Conservation (phyloP, 257 asterid species). For the Przewalskia tangutica region DNA sequence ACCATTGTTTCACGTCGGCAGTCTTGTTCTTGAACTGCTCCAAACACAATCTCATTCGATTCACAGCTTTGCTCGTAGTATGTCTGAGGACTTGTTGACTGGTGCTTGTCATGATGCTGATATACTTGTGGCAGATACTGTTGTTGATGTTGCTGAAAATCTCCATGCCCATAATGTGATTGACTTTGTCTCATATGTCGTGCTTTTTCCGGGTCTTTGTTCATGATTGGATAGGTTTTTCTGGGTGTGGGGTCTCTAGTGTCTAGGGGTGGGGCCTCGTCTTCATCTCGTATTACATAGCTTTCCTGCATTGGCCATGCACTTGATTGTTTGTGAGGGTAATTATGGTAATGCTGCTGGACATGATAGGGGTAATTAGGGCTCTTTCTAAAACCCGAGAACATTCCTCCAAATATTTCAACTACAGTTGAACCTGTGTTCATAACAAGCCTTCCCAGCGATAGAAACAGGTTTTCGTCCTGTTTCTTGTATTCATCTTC, state of each 20-base stretch:
- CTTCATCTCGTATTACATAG: conserved; percentile 8
- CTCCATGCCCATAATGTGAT: neutral
- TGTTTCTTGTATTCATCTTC: conserved; percentile 57
- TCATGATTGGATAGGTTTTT: neutral
- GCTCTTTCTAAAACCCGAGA: conserved; percentile 43
- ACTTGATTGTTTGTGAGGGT: conserved; percentile 4
- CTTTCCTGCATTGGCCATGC: conserved; percentile 11
- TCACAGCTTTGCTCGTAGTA: conserved; percentile 48
- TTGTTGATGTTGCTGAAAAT: conserved; percentile 13
- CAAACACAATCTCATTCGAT: conserved; percentile 79
- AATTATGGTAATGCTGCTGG: conserved; percentile 15
- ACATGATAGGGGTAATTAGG: conserved; percentile 23
- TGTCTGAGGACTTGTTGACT: conserved; percentile 52
- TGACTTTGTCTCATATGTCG: neutral
- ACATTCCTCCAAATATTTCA: conserved; percentile 57
- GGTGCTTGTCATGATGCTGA: conserved; percentile 60
- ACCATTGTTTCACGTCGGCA: conserved; percentile 74
- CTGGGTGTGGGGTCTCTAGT: conserved; percentile 7
- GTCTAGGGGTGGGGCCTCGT: neutral
- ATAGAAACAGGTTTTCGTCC: conserved; percentile 55
- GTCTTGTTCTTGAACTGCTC: conserved; percentile 88
- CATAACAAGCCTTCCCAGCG: conserved; percentile 48
- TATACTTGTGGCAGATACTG: conserved; percentile 12
- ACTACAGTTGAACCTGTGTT: conserved; percentile 50
- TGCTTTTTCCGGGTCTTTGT: no score